These are phyloP conservation scores for Neofusicoccum ribis DNA, from an alignment of 2,329 filamentous ascomycete genomes.

Conservation along the genomic window DNA sequence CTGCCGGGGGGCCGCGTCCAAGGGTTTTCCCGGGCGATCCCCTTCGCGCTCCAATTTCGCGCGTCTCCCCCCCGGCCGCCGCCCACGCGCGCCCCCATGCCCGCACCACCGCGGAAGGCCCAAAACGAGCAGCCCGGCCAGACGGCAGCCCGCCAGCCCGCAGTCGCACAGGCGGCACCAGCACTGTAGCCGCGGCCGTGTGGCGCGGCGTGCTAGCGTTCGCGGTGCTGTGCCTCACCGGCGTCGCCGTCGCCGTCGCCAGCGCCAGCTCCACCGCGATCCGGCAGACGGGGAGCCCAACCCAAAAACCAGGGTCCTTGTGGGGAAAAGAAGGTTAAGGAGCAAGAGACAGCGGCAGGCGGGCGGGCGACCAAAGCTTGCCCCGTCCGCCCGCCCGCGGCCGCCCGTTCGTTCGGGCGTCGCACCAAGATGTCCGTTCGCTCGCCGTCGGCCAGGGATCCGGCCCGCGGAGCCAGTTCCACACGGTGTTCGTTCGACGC, in stretches of 20 bases:
- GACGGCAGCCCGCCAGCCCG: too few relatives aligned
- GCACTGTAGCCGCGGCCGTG: too few relatives aligned
- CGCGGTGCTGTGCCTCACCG: neutral
- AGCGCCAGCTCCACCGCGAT: too few relatives aligned
- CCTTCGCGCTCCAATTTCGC: neutral
- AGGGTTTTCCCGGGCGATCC: conserved; percentile 13
- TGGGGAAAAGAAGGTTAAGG: neutral
- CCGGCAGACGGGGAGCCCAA: too few relatives aligned
- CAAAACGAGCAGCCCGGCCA: neutral
- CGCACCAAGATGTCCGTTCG: too few relatives aligned
- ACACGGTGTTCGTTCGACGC: too few relatives aligned
- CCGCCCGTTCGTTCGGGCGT: neutral
- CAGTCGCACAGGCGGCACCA: too few relatives aligned
- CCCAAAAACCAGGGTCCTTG: neutral
- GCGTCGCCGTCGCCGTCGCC: neutral
- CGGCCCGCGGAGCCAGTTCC: too few relatives aligned
- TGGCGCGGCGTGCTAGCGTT: too few relatives aligned
- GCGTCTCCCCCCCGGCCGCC: neutral
- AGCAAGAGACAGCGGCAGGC: neutral
- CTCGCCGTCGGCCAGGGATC: too few relatives aligned
- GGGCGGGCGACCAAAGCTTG: neutral
- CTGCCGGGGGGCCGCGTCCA: neutral
- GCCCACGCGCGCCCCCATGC: neutral
- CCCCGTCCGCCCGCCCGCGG: neutral
- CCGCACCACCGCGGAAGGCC: neutral